Evolutionary conservation across 2,329 filamentous ascomycete species (phyloP), one percentile per base, ranked within the genome.

Genomic region (Neonectria coccinea): DNA sequence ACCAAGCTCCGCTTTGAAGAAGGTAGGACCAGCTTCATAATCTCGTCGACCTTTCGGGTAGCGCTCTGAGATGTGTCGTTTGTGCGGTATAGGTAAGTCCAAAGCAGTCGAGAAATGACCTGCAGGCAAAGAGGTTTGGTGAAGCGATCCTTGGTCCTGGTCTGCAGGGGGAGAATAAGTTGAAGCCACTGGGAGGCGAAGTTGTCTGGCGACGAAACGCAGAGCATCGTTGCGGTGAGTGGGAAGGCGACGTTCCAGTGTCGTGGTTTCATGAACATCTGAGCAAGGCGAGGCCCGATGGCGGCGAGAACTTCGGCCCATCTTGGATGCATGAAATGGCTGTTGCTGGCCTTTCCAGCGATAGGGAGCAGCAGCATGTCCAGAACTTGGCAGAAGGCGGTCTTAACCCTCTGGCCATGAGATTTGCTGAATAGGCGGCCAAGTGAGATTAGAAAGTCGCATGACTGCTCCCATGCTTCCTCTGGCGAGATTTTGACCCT

Each of bases 211-310:
- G 93, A 90, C 6, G 96, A 97, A 25, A 94, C 90, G 76, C 95
- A 99, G 14, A 98, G 85, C 72, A 98, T 84, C 3, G 95, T 91
- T 7, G 92, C 92, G 64, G 95, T 94, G 53, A 98, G 82, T 5
- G 96, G 94, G 72, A 97, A 98, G 0, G 94, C 91, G 67, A 92
- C 89, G 16, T 87, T 82, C 97, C 96, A 99, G 78, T 99, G 93
- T 48, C 94, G 91, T 39, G 94, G 94, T 78, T 99, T 99, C 56
- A 90, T 86, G 64, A 97, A 89, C 86, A 99, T 92, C 72, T 95
- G 91, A 12, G 89, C 88, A 57, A 98, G 83, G 59, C 93, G 89
- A 42, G 92, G 90, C 57, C 92, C 91, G 67, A 97, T 87, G 22
- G 90, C 87, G 59, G 91, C 88, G 56, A 98, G 83, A 5, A 97